phyloP scores from a whole-genome alignment of 2,329 filamentous ascomycete genomes.

The Fusarium nygamai region DNA sequence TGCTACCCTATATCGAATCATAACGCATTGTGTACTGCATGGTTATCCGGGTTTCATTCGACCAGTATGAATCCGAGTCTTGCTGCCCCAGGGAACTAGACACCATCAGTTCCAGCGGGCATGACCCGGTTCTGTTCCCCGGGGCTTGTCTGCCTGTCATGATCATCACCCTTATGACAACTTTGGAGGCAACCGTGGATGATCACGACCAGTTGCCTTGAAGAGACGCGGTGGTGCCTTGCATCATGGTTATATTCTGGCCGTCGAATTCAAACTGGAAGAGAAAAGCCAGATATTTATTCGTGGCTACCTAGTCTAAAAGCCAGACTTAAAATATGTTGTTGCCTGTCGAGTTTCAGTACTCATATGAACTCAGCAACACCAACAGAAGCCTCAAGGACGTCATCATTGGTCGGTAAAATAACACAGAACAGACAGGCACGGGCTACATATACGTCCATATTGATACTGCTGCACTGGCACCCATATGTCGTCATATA shows the following conservation, averaged over 20 bases:
- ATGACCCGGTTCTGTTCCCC: slow-evolving; percentile 7
- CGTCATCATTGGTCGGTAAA: not conserved
- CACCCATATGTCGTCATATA: not conserved
- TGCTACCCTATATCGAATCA: slow-evolving; percentile 16
- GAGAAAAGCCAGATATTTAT: not conserved
- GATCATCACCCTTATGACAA: slow-evolving; percentile 7
- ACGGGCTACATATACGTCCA: not conserved
- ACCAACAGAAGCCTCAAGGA: not conserved
- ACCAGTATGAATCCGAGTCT: not conserved
- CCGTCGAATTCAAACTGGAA: no score
- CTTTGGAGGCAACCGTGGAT: not conserved
- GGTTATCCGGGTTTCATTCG: not conserved
- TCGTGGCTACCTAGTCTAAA: not conserved
- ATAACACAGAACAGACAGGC: not conserved
- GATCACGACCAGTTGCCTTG: not conserved
- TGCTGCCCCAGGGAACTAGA: not conserved
- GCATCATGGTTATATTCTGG: not conserved
- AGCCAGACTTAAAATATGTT: not conserved
- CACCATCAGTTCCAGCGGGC: not conserved
- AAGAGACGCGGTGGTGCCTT: not conserved
- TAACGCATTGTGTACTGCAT: not conserved
- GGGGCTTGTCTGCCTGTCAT: not conserved
- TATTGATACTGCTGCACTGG: not conserved
- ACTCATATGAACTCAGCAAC: not conserved
- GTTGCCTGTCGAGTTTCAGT: not conserved